Evolutionary conservation across 805 yeast species (phyloP).

Genomic region (Candida insectorum): DNA sequence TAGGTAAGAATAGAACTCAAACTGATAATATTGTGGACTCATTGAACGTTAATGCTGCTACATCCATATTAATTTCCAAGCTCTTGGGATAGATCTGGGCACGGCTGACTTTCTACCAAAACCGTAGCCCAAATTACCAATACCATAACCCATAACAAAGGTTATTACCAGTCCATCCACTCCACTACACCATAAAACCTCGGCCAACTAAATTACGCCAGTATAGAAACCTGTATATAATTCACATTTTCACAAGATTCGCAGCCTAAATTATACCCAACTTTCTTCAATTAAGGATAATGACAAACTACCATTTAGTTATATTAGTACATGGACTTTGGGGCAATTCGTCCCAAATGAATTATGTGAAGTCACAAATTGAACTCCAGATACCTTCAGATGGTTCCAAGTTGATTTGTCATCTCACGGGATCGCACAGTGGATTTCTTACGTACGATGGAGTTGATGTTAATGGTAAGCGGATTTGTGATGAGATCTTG

Average conservation of each 20-base stretch:
- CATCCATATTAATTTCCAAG: slow-evolving; percentile 56
- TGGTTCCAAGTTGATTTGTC: slow-evolving; percentile 34
- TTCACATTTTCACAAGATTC: slow-evolving; percentile 1
- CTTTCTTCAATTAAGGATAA: slow-evolving; percentile 2
- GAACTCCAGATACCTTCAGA: slow-evolving; percentile 23
- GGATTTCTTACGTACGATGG: slow-evolving; percentile 86
- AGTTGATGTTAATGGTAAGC: slow-evolving; percentile 75
- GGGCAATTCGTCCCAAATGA: slow-evolving; percentile 73
- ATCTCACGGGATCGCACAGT: slow-evolving; percentile 57
- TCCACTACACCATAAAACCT: neutral
- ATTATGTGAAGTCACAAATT: slow-evolving; percentile 52
- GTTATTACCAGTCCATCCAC: no score
- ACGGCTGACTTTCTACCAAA: no score
- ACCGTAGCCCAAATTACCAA: no score
- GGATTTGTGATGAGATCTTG: slow-evolving; percentile 66
- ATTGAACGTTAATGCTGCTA: slow-evolving; percentile 86
- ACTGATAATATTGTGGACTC: slow-evolving; percentile 57
- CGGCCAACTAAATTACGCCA: neutral
- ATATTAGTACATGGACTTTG: slow-evolving; percentile 76
- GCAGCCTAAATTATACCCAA: neutral
- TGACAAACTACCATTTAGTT: slow-evolving; percentile 53
- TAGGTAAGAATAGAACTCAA: slow-evolving; percentile 29
- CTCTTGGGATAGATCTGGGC: neutral
- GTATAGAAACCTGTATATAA: neutral
- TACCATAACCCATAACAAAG: no score